Conservation (phyloP, 83 land plant genomes). For the Picea engelmannii region DNA sequence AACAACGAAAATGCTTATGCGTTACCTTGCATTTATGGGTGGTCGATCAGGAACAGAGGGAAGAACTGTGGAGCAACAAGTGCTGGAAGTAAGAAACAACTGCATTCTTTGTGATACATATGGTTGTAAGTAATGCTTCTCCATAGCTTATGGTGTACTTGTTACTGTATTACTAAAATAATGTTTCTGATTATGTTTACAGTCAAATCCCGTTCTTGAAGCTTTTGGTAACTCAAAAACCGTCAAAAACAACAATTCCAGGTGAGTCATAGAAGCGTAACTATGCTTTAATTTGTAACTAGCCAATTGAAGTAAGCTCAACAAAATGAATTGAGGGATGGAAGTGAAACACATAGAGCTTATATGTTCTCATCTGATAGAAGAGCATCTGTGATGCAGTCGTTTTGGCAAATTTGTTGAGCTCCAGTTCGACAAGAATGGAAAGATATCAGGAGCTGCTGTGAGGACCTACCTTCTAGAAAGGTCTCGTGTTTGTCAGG, state of each 20-base stretch:
- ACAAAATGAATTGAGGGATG: background rate
- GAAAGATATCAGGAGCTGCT: conserved; percentile 94
- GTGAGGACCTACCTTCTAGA: conserved; percentile 94
- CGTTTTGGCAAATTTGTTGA: conserved; percentile 99
- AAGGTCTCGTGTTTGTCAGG: conserved; percentile 96
- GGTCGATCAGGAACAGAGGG: conserved; percentile 84
- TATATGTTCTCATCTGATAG: background rate
- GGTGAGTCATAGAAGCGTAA: conserved; percentile 28
- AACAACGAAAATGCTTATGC: conserved; percentile 94
- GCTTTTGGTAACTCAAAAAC: conserved; percentile 99
- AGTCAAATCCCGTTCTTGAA: conserved; percentile 98
- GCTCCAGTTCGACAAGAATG: conserved; percentile 88
- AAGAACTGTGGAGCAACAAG: conserved; percentile 93
- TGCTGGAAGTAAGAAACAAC: conserved; percentile 71
- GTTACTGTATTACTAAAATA: too few species aligned
- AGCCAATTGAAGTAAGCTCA: background rate
- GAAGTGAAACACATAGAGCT: background rate
- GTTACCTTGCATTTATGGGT: conserved; percentile 96
- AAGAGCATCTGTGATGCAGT: conserved; percentile 32
- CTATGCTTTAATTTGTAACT: background rate
- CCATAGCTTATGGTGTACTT: too few species aligned
- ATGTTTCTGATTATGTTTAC: conserved; percentile 17
- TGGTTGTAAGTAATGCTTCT: background rate
- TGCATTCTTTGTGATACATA: background rate
- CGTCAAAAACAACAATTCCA: conserved; percentile 95